Evolutionary conservation across 306 rosid genomes (phyloP), one percentile per base, ranked within the genome.

Genomic region (Quercus gilva): DNA sequence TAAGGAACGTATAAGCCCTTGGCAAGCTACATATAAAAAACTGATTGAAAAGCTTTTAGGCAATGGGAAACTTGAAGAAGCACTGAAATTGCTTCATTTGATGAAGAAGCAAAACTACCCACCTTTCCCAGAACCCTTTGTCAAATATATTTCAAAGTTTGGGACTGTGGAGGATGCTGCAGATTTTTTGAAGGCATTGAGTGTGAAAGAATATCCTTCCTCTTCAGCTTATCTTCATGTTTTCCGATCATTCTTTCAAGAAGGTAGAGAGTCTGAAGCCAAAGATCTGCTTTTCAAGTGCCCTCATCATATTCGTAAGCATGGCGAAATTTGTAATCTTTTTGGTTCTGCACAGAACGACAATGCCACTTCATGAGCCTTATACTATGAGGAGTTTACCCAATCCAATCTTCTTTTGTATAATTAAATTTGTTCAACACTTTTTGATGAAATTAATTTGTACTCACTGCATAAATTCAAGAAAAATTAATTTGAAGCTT

Each of bases 141-240:
- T 90, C 65, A 83, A 10, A 51, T 91, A 87, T 69, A 84, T 95
- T 76, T 89, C 94, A 4, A 90, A 90, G 89, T 87, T 53, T 85
- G 99, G 99, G 82, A 85, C 97, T 0, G 92, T 90, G 80, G 90
- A 87, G 80, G 94, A 92, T 87, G 98, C 97, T 21, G 90, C 71
- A 56, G 87, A 88, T 2, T 89, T 91, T 84, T 84, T 92, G 41
- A 87, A 86, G 85, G 92, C 89, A 67, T 76, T 91, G 84, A 83
- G 87, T 71, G 78, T 84, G 65, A 91, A 91, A 79, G 86, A 68
- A 35, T 86, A 74, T 80, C 90, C 86, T 17, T 85, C 97, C 53
- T 28, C 59, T 56, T 56, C 87, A 13, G 97, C 93, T 15, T 92
- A 92, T 51, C 73, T 91, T 80, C 90, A 84, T 76, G 61, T 94